These are phyloP conservation scores for Candida sp. DNA, from an alignment of 1,139 yeast species.

Conservation along the genomic window DNA sequence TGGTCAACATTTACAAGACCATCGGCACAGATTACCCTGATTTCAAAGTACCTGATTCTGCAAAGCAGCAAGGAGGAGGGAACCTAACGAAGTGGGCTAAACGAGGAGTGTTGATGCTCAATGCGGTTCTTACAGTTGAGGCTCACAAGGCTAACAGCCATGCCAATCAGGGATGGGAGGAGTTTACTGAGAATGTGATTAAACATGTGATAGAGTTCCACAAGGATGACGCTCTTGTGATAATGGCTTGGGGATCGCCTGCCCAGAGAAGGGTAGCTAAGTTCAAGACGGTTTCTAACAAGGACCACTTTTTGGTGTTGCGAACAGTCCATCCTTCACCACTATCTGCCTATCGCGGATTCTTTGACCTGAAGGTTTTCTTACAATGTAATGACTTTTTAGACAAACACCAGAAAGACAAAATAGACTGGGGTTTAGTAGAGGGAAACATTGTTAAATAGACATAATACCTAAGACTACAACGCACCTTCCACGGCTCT, in stretches of 20 bases:
- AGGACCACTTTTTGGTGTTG: slow-evolving; percentile 51
- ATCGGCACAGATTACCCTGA: slow-evolving; percentile 74
- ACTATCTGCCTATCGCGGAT: slow-evolving; percentile 84
- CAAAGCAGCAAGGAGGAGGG: slow-evolving; percentile 54
- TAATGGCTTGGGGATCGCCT: slow-evolving; percentile 95
- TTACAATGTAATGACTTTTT: slow-evolving; percentile 78
- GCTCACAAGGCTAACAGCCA: slow-evolving; percentile 97
- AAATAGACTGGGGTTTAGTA: slow-evolving; percentile 67
- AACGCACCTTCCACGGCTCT: not conserved
- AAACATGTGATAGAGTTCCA: slow-evolving; percentile 46
- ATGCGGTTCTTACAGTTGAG: slow-evolving; percentile 89
- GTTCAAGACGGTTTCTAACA: slow-evolving; percentile 31
- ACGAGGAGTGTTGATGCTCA: slow-evolving; percentile 87
- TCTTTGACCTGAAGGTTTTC: slow-evolving; percentile 77
- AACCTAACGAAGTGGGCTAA: slow-evolving; percentile 84
- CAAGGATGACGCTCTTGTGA: slow-evolving; percentile 61
- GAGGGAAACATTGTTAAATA: slow-evolving; percentile 27
- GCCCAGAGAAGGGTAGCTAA: slow-evolving; percentile 75
- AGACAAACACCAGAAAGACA: slow-evolving; percentile 42
- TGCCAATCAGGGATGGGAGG: slow-evolving; percentile 92
- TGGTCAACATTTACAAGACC: slow-evolving; percentile 86
- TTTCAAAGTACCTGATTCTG: slow-evolving; percentile 58
- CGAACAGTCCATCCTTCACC: slow-evolving; percentile 96
- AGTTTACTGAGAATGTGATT: slow-evolving; percentile 78
- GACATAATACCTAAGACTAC: not conserved